These are phyloP conservation scores for Trichoderma parareesei DNA, from an alignment of 495 filamentous ascomycete genomes.

Conservation along the genomic window DNA sequence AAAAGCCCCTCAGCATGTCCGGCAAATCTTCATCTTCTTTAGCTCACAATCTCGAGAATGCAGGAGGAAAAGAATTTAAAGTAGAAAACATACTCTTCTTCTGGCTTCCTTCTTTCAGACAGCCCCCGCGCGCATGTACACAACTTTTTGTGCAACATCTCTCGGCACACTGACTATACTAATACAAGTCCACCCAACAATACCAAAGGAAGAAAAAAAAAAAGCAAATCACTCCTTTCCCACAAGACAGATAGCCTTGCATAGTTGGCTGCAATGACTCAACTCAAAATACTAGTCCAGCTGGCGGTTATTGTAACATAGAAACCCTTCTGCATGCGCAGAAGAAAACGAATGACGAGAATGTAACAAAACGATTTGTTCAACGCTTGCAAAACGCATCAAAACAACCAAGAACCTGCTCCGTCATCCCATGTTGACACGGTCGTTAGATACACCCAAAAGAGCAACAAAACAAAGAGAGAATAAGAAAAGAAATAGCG, in stretches of 20 bases:
- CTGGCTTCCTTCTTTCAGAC: not conserved
- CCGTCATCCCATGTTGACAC: conserved; percentile 5
- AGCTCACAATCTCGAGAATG: not conserved
- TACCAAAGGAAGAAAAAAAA: not conserved
- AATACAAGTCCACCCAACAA: not conserved
- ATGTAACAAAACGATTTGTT: not conserved
- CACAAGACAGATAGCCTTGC: not conserved
- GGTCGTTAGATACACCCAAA: conserved; percentile 1
- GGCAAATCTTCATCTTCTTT: not conserved
- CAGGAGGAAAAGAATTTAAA: not conserved
- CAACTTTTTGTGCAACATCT: not conserved
- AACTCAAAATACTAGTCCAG: not conserved
- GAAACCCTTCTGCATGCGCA: not conserved
- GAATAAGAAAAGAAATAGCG: conserved; percentile 8
- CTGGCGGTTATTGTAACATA: not conserved
- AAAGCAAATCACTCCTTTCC: not conserved
- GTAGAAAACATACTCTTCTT: not conserved
- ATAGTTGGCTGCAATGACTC: not conserved
- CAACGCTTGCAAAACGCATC: conserved; percentile 2
- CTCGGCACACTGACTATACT: not conserved
- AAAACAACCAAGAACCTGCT: not conserved
- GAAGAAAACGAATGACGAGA: not conserved
- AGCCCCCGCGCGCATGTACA: not conserved
- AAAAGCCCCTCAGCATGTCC: not conserved
- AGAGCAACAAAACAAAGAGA: conserved; percentile 10